Evolutionary conservation across 2,329 filamentous ascomycete genomes (phyloP).

Genomic region (Ascochyta viciae-villosae): DNA sequence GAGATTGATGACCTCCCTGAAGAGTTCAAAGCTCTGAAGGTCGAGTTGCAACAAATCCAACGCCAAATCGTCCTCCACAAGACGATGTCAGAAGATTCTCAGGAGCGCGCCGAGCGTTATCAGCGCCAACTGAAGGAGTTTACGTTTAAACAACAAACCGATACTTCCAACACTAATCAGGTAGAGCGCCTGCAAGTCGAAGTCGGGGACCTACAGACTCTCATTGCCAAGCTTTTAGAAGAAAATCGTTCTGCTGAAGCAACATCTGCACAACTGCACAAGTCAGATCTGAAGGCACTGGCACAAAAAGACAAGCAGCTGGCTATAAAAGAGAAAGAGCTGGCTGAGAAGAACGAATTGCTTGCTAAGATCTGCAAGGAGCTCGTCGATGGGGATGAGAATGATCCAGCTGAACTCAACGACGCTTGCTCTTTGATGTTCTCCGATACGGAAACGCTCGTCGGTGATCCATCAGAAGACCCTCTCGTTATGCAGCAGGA

Average conservation of each 20-base stretch:
- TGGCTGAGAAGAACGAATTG: conserved; percentile 1
- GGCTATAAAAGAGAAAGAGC: neutral
- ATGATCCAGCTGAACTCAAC: no score
- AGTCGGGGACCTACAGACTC: conserved; percentile 9
- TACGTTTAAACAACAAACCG: conserved; percentile 5
- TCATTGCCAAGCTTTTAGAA: conserved; percentile 17
- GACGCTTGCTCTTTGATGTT: neutral
- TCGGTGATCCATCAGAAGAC: neutral
- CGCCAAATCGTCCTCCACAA: conserved; percentile 22
- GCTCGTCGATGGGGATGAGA: no score
- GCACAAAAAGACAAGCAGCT: conserved; percentile 1
- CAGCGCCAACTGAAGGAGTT: conserved; percentile 15
- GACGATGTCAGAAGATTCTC: conserved; percentile 10
- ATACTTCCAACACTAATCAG: conserved; percentile 7
- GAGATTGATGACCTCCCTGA: conserved; percentile 23
- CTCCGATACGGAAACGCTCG: neutral
- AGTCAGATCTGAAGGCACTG: neutral
- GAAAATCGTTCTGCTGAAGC: conserved; percentile 18
- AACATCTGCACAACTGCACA: conserved; percentile 1
- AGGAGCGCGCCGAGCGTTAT: conserved; percentile 21
- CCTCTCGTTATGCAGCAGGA: neutral
- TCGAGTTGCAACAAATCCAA: conserved; percentile 28
- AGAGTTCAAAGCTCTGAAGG: conserved; percentile 20
- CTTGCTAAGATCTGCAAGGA: neutral
- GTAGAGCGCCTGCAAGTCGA: conserved; percentile 20